Evolutionary conservation across 2,329 filamentous ascomycete genomes (phyloP).

Genomic region (Alternaria dauci): DNA sequence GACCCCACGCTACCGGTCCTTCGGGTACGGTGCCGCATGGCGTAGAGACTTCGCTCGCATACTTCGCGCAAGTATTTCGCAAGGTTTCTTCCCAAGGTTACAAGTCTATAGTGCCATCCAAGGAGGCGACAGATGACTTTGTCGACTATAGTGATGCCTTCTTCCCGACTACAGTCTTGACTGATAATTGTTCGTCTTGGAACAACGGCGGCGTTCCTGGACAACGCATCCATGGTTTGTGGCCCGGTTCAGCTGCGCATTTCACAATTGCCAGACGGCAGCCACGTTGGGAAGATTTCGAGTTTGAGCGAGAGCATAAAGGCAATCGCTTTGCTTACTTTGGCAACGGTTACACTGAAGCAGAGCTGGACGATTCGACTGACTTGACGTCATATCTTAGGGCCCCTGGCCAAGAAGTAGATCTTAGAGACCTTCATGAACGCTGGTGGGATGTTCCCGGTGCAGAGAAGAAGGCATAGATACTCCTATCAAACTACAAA

Average conservation of each 20-base stretch:
- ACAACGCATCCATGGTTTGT: conserved; percentile 71
- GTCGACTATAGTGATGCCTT: conserved; percentile 64
- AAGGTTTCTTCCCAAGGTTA: conserved; percentile 73
- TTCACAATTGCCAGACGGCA: conserved; percentile 66
- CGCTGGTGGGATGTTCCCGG: conserved; percentile 64
- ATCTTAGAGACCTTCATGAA: conserved; percentile 71
- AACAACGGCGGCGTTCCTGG: conserved; percentile 70
- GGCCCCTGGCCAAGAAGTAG: conserved; percentile 60
- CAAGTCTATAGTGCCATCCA: conserved; percentile 65
- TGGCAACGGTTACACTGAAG: conserved; percentile 71
- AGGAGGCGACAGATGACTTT: conserved; percentile 70
- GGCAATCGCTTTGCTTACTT: conserved; percentile 68
- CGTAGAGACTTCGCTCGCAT: conserved; percentile 71
- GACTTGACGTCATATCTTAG: conserved; percentile 72
- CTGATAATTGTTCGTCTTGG: conserved; percentile 74
- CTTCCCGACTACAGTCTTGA: conserved; percentile 60
- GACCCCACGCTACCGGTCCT: conserved; percentile 50
- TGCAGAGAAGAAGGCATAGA: conserved; percentile 25
- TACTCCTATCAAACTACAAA: background rate
- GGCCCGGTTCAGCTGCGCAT: conserved; percentile 73
- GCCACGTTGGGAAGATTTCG: conserved; percentile 68
- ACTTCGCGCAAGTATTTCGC: conserved; percentile 71
- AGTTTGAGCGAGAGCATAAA: conserved; percentile 59
- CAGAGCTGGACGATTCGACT: conserved; percentile 63
- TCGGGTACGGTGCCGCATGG: conserved; percentile 73